phyloP scores from a whole-genome alignment of 2,329 filamentous ascomycete species.

The Teratosphaeria pseudoeucalypti region DNA sequence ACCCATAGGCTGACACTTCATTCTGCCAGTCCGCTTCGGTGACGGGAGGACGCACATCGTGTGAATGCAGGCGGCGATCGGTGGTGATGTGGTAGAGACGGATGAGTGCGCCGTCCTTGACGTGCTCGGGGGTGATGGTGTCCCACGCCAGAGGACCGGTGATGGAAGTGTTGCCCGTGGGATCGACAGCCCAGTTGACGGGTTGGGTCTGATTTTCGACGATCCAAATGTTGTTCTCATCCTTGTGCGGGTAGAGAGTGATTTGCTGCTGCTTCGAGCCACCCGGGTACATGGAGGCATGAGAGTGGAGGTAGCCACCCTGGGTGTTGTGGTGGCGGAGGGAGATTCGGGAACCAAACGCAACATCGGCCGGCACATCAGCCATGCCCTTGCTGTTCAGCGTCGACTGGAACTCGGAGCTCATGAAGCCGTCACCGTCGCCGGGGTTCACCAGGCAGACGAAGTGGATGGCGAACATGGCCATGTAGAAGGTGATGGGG shows the following conservation, averaged over 20 bases:
- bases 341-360: constrained; percentile 73
- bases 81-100: constrained; percentile 77
- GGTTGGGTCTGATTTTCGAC: constrained; percentile 96
- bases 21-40: constrained; percentile 60
- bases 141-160: constrained; percentile 82
- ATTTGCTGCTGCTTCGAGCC: constrained; percentile 99
- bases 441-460: constrained; percentile 85
- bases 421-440: constrained; percentile 98
- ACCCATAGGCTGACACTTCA: constrained; percentile 74
- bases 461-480: constrained; percentile 97
- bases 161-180: constrained; percentile 53
- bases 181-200: constrained; percentile 39
- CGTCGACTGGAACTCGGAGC: constrained; percentile 95
- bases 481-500: constrained; percentile 82
- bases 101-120: constrained; percentile 71
- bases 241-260: constrained; percentile 96
- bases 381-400: constrained; percentile 95
- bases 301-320: constrained; percentile 93
- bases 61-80: constrained; percentile 84
- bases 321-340: constrained; percentile 95
- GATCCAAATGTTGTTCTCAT: constrained; percentile 93
- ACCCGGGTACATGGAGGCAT: constrained; percentile 92
- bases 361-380: constrained; percentile 84
- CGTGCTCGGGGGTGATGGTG: constrained; percentile 47
- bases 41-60: constrained; percentile 80